Base-by-base conservation (phyloP, 2,329 filamentous ascomycete genomes). In the Colletotrichum trifolii region DNA sequence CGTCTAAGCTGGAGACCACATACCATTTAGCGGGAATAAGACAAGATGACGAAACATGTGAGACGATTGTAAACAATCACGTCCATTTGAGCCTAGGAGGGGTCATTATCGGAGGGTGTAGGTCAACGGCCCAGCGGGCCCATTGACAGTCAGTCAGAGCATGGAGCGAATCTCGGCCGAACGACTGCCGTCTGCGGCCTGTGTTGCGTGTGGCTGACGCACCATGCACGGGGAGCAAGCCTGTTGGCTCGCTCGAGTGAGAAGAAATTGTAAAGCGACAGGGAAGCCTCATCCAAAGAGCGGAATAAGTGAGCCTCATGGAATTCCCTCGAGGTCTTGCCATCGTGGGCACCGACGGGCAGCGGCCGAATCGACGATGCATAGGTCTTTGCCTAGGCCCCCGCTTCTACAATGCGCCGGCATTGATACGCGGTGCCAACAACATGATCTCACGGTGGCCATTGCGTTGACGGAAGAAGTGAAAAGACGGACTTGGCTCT, bases 401-500 rank as follows among this genome's bases (percentile, higher is more conserved):
- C 25, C 25, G 25, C 25, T 25, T 25, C 25, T 25, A 25, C 25
- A 25, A 25, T 5, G 25, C 4, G 25, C 25, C 25, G 25, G 25
- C 25, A 25, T 5, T 54, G 17, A 46, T 12, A 1, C 12, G 8
- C 15, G 43, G 43, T 46, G 43, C 8, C 6, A 13, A 12, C 1
- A 11, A 6, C 39, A 59, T 38, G 47, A 12, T 34, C 39, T 10
- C 4, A 8, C 2, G 8, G 47, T 63, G 54, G 60, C n/a, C 60
- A 46, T 17, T 59, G 47, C 42, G 7, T 9, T 10, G 6, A 15
- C n/a, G 46, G 54, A 17, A 13, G n/a, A 17, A 39, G 40, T 7
- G 47, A 39, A 17, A 40, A 17, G 12, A 46, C 25, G 25, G 38
- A 54, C 35, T 62, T 65, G 49, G 52, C 46, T 62, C 58, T 52